phyloP scores from a whole-genome alignment of 2,329 filamentous ascomycete species.

The Aspergillus novofumigatus region DNA sequence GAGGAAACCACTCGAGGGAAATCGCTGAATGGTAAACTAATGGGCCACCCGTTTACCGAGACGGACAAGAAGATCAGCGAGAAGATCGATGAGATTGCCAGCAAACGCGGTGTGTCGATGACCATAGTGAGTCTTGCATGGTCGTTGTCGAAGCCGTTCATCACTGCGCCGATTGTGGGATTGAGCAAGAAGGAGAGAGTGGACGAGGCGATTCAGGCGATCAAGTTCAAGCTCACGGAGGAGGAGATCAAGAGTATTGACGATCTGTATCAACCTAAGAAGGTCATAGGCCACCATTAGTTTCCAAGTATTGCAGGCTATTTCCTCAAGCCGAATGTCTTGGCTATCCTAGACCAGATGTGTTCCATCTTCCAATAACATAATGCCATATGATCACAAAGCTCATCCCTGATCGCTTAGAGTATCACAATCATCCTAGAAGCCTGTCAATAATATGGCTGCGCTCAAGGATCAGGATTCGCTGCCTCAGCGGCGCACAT shows the following conservation, averaged over 20 bases:
- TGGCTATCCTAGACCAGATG: neutral
- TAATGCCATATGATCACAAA: neutral
- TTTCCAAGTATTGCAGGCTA: neutral
- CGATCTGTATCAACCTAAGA: conserved; percentile 20
- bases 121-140: conserved; percentile 60
- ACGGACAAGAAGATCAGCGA: conserved; percentile 41
- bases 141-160: conserved; percentile 38
- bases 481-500: neutral
- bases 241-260: conserved; percentile 56
- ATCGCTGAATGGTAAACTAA: conserved; percentile 7
- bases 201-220: conserved; percentile 50
- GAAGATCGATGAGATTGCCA: conserved; percentile 52
- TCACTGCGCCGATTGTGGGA: conserved; percentile 27
- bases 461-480: too few relatives aligned
- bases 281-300: conserved; percentile 13
- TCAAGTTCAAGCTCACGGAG: conserved; percentile 55
- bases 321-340: neutral
- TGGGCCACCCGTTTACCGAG: conserved; percentile 15
- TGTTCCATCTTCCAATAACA: neutral
- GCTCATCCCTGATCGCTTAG: neutral
- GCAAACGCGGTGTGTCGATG: conserved; percentile 54
- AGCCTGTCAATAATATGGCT: too few relatives aligned
- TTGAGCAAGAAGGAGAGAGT: conserved; percentile 53
- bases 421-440: neutral
- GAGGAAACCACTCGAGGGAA: conserved; percentile 17